Conservation (phyloP, 163 green algal species). For the Chlorella variabilis region DNA sequence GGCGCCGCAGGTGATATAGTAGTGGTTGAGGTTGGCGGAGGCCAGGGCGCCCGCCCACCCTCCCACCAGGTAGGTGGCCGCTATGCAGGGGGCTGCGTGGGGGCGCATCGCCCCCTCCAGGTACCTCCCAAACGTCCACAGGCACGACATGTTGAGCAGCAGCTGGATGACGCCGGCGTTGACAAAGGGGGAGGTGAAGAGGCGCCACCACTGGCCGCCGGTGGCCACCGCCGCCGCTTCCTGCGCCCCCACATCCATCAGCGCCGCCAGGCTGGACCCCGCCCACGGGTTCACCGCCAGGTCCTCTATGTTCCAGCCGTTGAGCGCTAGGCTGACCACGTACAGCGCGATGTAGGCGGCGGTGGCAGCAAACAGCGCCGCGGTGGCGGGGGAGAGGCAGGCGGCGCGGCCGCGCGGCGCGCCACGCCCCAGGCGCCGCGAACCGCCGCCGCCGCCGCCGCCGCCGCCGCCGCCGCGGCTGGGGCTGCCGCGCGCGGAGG, state of each 20-base stretch:
- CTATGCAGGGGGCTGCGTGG: conserved; percentile 26
- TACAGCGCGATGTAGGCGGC: conserved; percentile 42
- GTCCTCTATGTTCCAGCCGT: conserved; percentile 50
- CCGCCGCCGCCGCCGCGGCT: background rate
- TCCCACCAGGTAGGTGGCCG: conserved; percentile 47
- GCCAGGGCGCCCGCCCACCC: conserved; percentile 39
- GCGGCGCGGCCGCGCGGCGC: too few species aligned
- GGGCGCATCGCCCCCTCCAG: conserved; percentile 30
- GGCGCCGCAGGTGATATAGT: conserved; percentile 51
- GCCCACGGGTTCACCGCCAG: conserved; percentile 56
- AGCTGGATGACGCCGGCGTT: conserved; percentile 57
- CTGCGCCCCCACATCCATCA: conserved; percentile 46
- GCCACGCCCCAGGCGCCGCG: background rate
- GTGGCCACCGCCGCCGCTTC: conserved; percentile 23
- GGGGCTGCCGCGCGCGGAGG: too few species aligned
- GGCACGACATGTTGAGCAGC: conserved; percentile 31
- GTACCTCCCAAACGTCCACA: conserved; percentile 57
- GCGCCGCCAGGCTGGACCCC: conserved; percentile 26
- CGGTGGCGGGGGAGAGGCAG: background rate
- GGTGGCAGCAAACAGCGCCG: conserved; percentile 26
- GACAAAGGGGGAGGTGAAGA: conserved; percentile 57
- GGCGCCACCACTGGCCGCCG: conserved; percentile 55
- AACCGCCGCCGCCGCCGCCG: background rate
- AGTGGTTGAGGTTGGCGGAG: conserved; percentile 53
- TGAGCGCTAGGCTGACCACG: conserved; percentile 45